Evolutionary conservation across 1,139 yeast species (phyloP).

Genomic region (Blastobotrys aristatus): DNA sequence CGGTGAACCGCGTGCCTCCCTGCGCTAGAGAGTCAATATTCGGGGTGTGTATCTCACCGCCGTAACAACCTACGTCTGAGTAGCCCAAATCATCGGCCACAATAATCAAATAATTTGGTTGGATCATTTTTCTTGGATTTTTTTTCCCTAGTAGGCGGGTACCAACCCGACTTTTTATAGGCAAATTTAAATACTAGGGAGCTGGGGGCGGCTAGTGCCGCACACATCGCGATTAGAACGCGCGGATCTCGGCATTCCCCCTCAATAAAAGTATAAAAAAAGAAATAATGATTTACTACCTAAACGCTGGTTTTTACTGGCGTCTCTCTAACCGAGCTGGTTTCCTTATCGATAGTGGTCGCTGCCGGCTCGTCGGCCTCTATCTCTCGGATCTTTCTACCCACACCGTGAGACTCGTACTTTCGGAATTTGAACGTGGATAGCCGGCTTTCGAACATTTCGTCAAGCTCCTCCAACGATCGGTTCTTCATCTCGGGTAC

Average conservation of each 20-base stretch:
- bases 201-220: no score
- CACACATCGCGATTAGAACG: no score
- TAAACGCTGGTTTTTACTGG: no score
- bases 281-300: no score
- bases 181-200: no score
- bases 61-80: constrained; percentile 52
- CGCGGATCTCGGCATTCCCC: no score
- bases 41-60: constrained; percentile 57
- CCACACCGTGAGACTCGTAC: constrained; percentile 8
- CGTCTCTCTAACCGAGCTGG: no score
- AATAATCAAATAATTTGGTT: constrained; percentile 46
- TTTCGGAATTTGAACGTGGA: constrained; percentile 7
- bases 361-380: background rate
- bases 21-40: constrained; percentile 43
- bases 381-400: background rate
- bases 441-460: constrained; percentile 31
- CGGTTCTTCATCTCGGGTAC: constrained; percentile 41
- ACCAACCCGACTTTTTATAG: no score
- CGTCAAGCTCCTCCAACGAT: constrained; percentile 44
- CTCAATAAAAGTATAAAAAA: no score
- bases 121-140: background rate
- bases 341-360: background rate
- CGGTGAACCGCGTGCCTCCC: constrained; percentile 47
- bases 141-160: background rate
- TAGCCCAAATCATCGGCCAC: constrained; percentile 62